These are phyloP conservation scores for Leucogyrophana mollusca DNA, from an alignment of 768 basidiomycete species.

Conservation along the genomic window DNA sequence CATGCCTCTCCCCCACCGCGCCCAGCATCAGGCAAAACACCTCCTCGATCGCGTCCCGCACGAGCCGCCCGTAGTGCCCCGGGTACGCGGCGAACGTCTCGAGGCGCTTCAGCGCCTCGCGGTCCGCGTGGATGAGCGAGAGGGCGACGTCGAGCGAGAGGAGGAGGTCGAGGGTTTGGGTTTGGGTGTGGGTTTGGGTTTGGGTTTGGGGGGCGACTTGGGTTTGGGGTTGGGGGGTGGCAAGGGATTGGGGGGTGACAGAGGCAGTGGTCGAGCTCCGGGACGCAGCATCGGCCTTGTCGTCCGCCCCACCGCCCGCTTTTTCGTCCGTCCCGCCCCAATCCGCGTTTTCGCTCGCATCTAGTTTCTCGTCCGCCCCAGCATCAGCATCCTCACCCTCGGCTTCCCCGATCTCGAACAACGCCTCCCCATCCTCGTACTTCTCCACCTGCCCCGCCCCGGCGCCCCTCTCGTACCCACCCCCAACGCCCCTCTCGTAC, in stretches of 20 bases:
- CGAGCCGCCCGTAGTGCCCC: conserved; percentile 81
- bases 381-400: conserved; percentile 32
- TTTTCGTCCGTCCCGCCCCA: conserved; percentile 11
- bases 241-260: not conserved
- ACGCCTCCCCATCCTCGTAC: conserved; percentile 30
- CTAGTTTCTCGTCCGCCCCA: not conserved
- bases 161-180: conserved; percentile 71
- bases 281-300: conserved; percentile 1
- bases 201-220: not conserved
- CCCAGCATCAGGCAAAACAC: conserved; percentile 83
- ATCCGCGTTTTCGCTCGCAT: conserved; percentile 6
- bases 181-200: conserved; percentile 1
- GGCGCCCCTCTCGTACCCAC: not conserved
- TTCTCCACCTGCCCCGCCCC: conserved; percentile 15
- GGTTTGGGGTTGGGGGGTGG: not conserved
- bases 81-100: conserved; percentile 91
- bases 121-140: conserved; percentile 89
- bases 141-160: conserved; percentile 91
- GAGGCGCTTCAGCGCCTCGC: conserved; percentile 87
- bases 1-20: conserved; percentile 74
- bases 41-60: conserved; percentile 93
- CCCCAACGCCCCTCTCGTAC: conserved; percentile 1
- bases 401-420: conserved; percentile 52
- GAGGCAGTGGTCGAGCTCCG: conserved; percentile 2
- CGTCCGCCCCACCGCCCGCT: conserved; percentile 21